A percentile compares a stretch with the other conserved stretches of the same genome.
Conservation (phyloP, 306 rosid genomes). For the Medicago ruthenica region DNA sequence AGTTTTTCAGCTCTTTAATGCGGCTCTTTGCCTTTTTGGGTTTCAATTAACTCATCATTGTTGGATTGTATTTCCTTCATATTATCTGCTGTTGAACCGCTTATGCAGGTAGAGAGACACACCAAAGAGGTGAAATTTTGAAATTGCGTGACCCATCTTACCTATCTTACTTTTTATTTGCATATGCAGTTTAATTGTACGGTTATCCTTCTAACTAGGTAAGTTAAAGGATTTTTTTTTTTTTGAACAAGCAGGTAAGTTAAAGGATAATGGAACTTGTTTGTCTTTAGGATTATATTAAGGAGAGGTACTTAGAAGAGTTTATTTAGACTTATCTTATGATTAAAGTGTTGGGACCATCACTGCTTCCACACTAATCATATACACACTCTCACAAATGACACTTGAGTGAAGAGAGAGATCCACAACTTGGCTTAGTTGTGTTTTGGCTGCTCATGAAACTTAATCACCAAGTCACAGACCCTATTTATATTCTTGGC, state of each 20-base stretch:
- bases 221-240: not conserved
- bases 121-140: not conserved
- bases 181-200: not conserved
- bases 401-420: too few species aligned
- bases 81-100: not conserved
- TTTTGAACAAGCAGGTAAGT: too few species aligned
- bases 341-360: not conserved
- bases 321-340: not conserved
- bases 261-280: not conserved
- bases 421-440: too few species aligned
- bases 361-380: not conserved
- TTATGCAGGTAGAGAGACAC: not conserved
- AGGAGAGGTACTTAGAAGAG: not conserved
- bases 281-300: not conserved
- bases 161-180: not conserved
- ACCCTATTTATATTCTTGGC: too few species aligned
- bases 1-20: slow-evolving; percentile 28
- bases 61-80: slow-evolving; percentile 1
- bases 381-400: too few species aligned
- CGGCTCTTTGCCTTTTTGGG: not conserved
- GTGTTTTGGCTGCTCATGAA: too few species aligned
- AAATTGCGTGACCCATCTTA: not conserved
- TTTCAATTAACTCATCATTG: not conserved
- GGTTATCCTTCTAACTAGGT: not conserved
- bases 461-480: too few species aligned